Evolutionary conservation across 371 early-diverging fungal genomes (phyloP).

Genomic region (Actinomortierella ambigua): DNA sequence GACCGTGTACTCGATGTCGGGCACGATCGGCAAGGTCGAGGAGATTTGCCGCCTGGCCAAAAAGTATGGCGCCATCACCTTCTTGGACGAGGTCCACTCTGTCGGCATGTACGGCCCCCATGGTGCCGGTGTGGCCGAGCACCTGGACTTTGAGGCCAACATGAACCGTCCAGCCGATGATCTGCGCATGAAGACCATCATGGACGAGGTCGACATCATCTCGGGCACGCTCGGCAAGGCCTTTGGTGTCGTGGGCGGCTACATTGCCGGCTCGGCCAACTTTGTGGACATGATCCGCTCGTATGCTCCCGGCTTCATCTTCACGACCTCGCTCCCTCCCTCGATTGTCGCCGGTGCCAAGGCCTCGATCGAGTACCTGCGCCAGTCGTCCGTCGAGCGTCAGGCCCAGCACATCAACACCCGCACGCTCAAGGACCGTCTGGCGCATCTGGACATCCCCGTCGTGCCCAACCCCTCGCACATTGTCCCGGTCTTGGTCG

Average conservation of each 20-base stretch:
- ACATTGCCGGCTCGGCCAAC: conserved; percentile 89
- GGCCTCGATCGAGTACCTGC: conserved; percentile 91
- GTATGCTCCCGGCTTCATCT: conserved; percentile 99
- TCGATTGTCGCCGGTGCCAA: conserved; percentile 90
- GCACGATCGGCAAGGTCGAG: conserved; percentile 95
- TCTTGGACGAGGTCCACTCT: conserved; percentile 98
- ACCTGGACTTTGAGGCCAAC: conserved; percentile 75
- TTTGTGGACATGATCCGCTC: conserved; percentile 97
- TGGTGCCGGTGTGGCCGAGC: conserved; percentile 97
- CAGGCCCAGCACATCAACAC: conserved; percentile 91
- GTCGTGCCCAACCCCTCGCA: conserved; percentile 98
- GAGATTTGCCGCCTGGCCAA: conserved; percentile 92
- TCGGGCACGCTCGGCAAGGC: conserved; percentile 98
- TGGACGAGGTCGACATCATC: conserved; percentile 95
- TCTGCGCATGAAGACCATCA: conserved; percentile 46
- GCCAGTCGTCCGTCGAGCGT: conserved; percentile 83
- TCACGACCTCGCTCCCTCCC: conserved; percentile 98
- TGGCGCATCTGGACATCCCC: conserved; percentile 88
- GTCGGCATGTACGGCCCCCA: conserved; percentile 98
- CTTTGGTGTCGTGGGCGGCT: conserved; percentile 97
- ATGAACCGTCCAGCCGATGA: conserved; percentile 56
- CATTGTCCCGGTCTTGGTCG: conserved; percentile 97
- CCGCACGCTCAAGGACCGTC: conserved; percentile 81
- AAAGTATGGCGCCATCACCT: conserved; percentile 98
- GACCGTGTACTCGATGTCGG: conserved; percentile 98